These are phyloP conservation scores for Lipomyces japonicus DNA, from an alignment of 805 yeast genomes.

Conservation along the genomic window DNA sequence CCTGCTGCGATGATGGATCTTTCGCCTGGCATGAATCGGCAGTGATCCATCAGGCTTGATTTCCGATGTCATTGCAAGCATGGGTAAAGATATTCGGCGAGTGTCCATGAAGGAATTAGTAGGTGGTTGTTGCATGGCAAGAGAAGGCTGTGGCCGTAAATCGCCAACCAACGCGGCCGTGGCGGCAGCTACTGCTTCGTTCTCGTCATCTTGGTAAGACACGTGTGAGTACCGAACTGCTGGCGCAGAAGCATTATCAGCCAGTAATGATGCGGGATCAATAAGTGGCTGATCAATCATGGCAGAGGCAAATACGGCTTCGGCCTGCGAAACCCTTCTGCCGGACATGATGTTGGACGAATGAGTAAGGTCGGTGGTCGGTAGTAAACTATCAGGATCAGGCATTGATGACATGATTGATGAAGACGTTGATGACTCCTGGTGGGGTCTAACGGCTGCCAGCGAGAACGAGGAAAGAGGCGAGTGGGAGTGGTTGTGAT, in stretches of 20 bases:
- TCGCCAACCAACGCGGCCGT: no score
- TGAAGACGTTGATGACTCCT: not conserved
- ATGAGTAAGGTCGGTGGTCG: slow-evolving; percentile 10
- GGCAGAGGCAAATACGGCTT: not conserved
- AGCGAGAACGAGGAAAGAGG: no score
- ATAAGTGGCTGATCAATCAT: not conserved
- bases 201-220: not conserved
- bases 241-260: not conserved
- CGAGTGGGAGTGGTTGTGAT: no score
- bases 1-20: not conserved
- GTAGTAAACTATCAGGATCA: not conserved
- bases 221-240: not conserved
- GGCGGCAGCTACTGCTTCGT: not conserved
- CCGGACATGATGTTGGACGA: slow-evolving; percentile 15
- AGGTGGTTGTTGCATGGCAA: no score
- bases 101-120: no score
- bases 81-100: slow-evolving; percentile 1
- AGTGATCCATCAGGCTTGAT: slow-evolving; percentile 7
- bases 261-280: slow-evolving; percentile 4
- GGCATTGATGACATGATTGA: not conserved
- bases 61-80: slow-evolving; percentile 6
- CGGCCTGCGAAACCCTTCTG: slow-evolving; percentile 8
- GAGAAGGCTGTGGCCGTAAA: no score
- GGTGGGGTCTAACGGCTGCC: no score
- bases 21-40: slow-evolving; percentile 10